Evolutionary conservation across 805 yeast genomes (phyloP), one percentile per base, ranked within the genome.

Genomic region (Suhomyces xylopsoci): DNA sequence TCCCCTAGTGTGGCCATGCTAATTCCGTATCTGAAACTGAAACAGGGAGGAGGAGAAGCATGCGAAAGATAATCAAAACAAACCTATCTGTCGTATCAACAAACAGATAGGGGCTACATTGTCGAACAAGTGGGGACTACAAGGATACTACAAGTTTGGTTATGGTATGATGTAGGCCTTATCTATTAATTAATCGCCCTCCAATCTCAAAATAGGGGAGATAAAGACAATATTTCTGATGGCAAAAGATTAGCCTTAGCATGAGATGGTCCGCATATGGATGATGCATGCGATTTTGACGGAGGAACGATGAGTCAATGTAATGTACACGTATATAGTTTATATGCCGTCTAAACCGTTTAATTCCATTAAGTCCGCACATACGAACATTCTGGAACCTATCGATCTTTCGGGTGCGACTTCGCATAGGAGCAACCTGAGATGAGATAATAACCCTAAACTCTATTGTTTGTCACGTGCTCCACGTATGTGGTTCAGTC

Each of bases 381-480:
- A 17, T 12, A 17, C 47, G 47, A 45, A 45, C 47, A 45, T 45
- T 45, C 47, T 45, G 30, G 47, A 45, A 28, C 36, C 4, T 28
- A 9, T 17, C 14, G n/a, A 45, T 45, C 22, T 45, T 24, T 45
- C 47, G 47, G 47, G 47, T 45, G 47, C 47, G 47, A 45, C 47
- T 45, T 45, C 47, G 47, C 47, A 20, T 28, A 45, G 17, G 32
- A 32, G 47, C 47, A 17, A 17, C 32, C 14, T 17, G 24, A 38
- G 42, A 38, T 38, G 42, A 38, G 42, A 19, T 38, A 15, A 19
- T 38, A 24, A 38, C 42, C 42, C 14, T 10, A 19, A 9, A 17
- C 7, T 38, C 42, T 17, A 32, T 32, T 32, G 36, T n/a, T 6
- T 6, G 36, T 38, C 42, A 38, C 20, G 24, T 17, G 42, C 14